Evolutionary conservation across 768 basidiomycete genomes (phyloP), one percentile per base, ranked within the genome.

Genomic region (Neoboletus magnificus): DNA sequence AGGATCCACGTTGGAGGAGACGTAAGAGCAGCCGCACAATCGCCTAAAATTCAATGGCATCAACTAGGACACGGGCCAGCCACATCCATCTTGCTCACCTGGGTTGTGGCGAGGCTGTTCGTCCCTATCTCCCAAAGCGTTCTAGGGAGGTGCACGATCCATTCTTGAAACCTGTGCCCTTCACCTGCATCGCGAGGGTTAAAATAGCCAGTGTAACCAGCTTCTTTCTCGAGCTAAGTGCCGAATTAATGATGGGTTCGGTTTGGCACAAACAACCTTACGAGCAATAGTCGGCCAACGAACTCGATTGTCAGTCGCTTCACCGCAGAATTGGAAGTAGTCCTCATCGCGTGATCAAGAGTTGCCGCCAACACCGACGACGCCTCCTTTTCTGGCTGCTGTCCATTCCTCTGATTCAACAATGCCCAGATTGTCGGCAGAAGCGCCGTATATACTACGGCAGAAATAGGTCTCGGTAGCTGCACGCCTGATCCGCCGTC

Each of bases 71-170:
- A 18, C 43, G 4, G 25, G 32, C 42, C 46, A 42, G 4, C 47
- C 29, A 8, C 22, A 23, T 37, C 32, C 22, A 23, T 37, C 32
- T 27, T 33, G 41, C 76, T 60, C 48, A 89, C 92, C 80, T 90
- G 84, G 0, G 86, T 85, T 5, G 79, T 73, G 1, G 69, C 61
- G 18, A 79, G 66, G 65, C 91, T 82, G 50, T 71, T 80, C 11
- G 70, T 71, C 4, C 87, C 87, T 11, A 89, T 70, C 69, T 98
- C 94, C 95, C 95, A 98, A 5, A 98, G 74, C 7, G 79, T 78
- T 70, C 83, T 87, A 0, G 94, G 92, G 42, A 97, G 78, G 59
- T 88, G 83, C 27, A 79, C 68, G 18, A 93, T 60, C 93, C 94
- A 97, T 22, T 79, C 79, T 48, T 77, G 72, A 37, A 87, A 70